Evolutionary conservation across 441 rosid genomes (phyloP).

Genomic region (Capsella rubella): DNA sequence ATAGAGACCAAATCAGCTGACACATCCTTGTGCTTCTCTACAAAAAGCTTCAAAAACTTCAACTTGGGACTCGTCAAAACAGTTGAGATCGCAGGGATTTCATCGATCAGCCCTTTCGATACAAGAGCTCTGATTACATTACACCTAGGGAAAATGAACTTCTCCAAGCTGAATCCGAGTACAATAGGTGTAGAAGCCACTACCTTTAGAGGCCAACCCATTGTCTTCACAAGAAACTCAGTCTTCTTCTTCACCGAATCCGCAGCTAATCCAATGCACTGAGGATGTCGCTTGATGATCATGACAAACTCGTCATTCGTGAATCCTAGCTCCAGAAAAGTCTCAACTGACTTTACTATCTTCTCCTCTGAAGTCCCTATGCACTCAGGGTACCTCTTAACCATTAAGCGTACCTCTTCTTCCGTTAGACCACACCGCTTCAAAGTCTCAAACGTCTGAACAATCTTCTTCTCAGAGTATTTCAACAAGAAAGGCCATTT

Average conservation of each 20-base stretch:
- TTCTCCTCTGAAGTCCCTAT: conserved; percentile 47
- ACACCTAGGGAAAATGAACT: conserved; percentile 50
- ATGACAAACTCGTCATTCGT: conserved; percentile 22
- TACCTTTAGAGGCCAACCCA: conserved; percentile 45
- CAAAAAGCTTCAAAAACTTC: conserved; percentile 42
- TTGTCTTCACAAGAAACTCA: conserved; percentile 45
- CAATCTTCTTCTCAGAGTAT: conserved; percentile 45
- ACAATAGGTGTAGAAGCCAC: conserved; percentile 37
- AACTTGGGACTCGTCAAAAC: conserved; percentile 31
- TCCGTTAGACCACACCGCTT: conserved; percentile 41
- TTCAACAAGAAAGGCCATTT: conserved; percentile 47
- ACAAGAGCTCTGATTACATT: conserved; percentile 42
- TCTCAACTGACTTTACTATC: conserved; percentile 21
- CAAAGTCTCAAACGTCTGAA: conserved; percentile 32
- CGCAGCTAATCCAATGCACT: conserved; percentile 38
- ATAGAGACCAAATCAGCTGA: conserved; percentile 33
- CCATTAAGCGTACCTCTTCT: conserved; percentile 30
- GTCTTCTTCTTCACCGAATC: conserved; percentile 37
- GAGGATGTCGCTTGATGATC: conserved; percentile 37
- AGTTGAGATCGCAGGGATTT: conserved; percentile 27
- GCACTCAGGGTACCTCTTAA: conserved; percentile 46
- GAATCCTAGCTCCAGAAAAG: conserved; percentile 29
- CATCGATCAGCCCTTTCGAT: conserved; percentile 38
- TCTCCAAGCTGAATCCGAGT: conserved; percentile 46
- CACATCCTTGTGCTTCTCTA: conserved; percentile 35